Conservation (phyloP, 768 basidiomycete species). For the Tephrocybe sp. region DNA sequence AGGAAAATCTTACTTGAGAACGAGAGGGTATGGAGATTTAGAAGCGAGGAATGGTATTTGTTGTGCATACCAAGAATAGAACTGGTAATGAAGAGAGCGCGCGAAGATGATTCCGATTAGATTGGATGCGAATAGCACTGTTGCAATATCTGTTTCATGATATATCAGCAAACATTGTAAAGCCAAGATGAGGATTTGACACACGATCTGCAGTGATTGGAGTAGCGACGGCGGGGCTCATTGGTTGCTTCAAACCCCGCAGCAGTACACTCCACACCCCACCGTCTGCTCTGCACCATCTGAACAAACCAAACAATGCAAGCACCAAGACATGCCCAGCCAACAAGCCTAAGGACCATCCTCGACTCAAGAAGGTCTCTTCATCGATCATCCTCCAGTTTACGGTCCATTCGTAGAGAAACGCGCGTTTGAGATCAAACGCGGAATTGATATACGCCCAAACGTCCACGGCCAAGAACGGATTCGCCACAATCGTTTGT, state of each 20-base stretch:
- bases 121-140: constrained; percentile 87
- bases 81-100: constrained; percentile 95
- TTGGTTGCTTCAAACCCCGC: constrained; percentile 52
- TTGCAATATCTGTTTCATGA: constrained; percentile 58
- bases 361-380: constrained; percentile 64
- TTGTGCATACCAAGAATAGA: constrained; percentile 96
- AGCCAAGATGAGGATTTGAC: constrained; percentile 20
- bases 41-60: constrained; percentile 83
- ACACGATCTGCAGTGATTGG: constrained; percentile 64
- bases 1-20: constrained; percentile 51
- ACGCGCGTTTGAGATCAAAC: constrained; percentile 85
- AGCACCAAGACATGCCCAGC: constrained; percentile 61
- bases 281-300: constrained; percentile 77
- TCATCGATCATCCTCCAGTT: constrained; percentile 92
- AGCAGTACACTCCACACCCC: constrained; percentile 56
- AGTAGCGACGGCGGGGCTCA: constrained; percentile 45
- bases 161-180: constrained; percentile 11
- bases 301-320: constrained; percentile 61
- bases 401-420: constrained; percentile 96
- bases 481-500: constrained; percentile 63
- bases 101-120: constrained; percentile 90
- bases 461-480: constrained; percentile 64
- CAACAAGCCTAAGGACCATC: constrained; percentile 63
- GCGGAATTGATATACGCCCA: constrained; percentile 69
- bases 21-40: constrained; percentile 63